These are phyloP conservation scores for Adiantum capillusveneris DNA, from an alignment of 75 land plant species.

Conservation along the genomic window DNA sequence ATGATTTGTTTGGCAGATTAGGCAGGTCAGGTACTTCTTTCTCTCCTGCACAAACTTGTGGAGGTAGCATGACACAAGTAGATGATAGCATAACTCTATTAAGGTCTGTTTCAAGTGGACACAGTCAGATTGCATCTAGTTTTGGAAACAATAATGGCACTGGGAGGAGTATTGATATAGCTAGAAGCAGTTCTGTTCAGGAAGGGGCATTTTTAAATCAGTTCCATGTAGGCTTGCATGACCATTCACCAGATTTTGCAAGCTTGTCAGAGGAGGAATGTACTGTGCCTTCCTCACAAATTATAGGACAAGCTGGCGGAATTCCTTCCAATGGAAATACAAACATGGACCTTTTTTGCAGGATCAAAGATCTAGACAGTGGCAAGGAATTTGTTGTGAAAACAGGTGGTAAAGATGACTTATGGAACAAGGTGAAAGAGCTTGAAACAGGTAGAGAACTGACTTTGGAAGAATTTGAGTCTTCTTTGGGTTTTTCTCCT, in stretches of 20 bases:
- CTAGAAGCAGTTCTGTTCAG: neutral
- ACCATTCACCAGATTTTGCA: too few species aligned
- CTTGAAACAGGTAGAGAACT: constrained; percentile 31
- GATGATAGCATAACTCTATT: too few species aligned
- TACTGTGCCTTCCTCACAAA: neutral
- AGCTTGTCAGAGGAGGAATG: too few species aligned
- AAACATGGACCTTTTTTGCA: constrained; percentile 6
- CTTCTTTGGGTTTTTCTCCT: constrained; percentile 35
- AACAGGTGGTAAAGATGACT: constrained; percentile 28
- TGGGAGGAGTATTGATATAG: neutral
- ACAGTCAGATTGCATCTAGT: too few species aligned
- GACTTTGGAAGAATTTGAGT: constrained; percentile 46
- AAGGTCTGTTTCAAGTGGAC: too few species aligned
- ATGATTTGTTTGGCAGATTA: too few species aligned
- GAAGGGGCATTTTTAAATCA: neutral
- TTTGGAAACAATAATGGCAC: too few species aligned
- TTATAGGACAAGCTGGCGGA: neutral
- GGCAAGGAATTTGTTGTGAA: constrained; percentile 40
- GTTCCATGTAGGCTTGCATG: neutral
- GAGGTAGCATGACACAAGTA: too few species aligned
- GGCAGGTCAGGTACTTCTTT: too few species aligned
- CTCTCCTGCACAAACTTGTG: too few species aligned
- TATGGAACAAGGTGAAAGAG: constrained; percentile 30
- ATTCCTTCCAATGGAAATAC: neutral
- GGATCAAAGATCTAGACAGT: constrained; percentile 41